phyloP scores from a whole-genome alignment of 306 rosid genomes.

The Citrullus mucosospermus region DNA sequence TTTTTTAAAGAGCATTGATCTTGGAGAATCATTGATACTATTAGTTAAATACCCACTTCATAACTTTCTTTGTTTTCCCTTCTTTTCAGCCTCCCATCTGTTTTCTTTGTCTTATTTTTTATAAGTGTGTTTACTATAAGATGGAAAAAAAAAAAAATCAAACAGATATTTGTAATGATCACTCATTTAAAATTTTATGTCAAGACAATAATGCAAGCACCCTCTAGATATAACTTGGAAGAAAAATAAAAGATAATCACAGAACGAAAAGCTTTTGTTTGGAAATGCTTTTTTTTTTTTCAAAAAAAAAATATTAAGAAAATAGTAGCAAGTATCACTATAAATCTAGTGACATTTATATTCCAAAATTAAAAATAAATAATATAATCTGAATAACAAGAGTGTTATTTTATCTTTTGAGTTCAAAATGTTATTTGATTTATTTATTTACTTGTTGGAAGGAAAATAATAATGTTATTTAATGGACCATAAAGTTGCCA shows the following conservation, averaged over 20 bases:
- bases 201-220: background rate
- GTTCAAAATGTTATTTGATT: background rate
- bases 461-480: background rate
- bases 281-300: background rate
- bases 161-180: background rate
- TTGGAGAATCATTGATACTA: background rate
- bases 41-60: background rate
- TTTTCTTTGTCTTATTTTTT: background rate
- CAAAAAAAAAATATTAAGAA: background rate
- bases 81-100: background rate
- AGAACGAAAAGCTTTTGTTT: background rate
- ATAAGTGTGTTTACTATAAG: background rate
- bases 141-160: background rate
- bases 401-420: background rate
- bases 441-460: background rate
- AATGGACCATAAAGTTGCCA: background rate
- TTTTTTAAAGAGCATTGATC: background rate
- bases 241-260: background rate
- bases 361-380: background rate
- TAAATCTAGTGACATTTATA: background rate
- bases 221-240: background rate
- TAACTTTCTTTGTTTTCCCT: background rate
- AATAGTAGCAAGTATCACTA: background rate
- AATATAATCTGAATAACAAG: background rate
- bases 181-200: background rate